Percentiles rank a stretch among this genome's conserved stretches.
These are phyloP conservation scores for Epichloe scottii DNA, from an alignment of 2,329 filamentous ascomycete genomes.

Conservation along the genomic window DNA sequence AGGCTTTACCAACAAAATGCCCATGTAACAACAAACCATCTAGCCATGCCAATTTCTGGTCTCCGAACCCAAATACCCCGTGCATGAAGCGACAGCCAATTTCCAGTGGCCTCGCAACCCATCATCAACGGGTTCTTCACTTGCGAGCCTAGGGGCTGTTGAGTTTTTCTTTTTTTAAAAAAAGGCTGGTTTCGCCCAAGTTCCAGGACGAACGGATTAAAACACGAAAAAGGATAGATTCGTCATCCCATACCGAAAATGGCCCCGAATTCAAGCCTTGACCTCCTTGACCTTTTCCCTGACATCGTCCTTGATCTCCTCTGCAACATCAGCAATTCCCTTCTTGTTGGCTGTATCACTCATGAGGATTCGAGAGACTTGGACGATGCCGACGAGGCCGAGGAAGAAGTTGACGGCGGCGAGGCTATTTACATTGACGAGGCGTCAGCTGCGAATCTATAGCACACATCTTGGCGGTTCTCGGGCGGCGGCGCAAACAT, in stretches of 20 bases:
- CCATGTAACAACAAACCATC: background rate
- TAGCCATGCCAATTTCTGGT: background rate
- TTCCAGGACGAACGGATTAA: too few species aligned
- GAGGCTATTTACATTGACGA: slow-evolving; percentile 41
- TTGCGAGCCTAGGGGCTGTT: too few species aligned
- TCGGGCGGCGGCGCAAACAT: slow-evolving; percentile 21
- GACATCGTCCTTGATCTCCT: slow-evolving; percentile 29
- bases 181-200: too few species aligned
- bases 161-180: too few species aligned
- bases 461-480: background rate
- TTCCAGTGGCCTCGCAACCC: background rate
- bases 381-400: slow-evolving; percentile 71
- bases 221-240: background rate
- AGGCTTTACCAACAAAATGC: too few species aligned
- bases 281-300: slow-evolving; percentile 19
- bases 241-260: background rate
- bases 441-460: background rate
- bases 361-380: slow-evolving; percentile 63
- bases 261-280: background rate
- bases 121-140: too few species aligned
- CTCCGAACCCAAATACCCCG: background rate
- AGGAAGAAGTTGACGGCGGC: slow-evolving; percentile 98
- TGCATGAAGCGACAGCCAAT: background rate
- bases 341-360: slow-evolving; percentile 52
- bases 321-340: slow-evolving; percentile 19